Percentiles rank a stretch among this genome's conserved stretches.
Conservation (phyloP, 768 basidiomycete species). For the Russula abietina region DNA sequence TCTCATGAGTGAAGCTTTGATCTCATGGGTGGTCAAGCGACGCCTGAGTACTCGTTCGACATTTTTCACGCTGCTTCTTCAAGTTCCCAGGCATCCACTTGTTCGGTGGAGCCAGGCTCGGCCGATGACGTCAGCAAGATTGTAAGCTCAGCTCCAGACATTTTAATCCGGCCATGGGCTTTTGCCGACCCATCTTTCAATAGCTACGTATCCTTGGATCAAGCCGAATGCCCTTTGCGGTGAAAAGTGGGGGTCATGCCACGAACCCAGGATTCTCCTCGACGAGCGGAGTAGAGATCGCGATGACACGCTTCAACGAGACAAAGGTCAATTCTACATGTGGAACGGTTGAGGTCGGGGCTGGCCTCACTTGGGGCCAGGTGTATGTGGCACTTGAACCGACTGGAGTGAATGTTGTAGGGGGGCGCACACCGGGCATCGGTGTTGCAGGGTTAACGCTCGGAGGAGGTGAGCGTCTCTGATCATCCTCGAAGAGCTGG, state of each 20-base stretch:
- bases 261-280: background rate
- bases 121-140: constrained; percentile 20
- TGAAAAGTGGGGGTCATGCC: background rate
- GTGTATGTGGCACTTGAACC: background rate
- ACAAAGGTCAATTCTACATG: background rate
- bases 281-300: background rate
- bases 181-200: too few species aligned
- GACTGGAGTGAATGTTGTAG: background rate
- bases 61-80: background rate
- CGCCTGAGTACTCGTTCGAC: constrained; percentile 14
- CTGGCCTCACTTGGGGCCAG: background rate
- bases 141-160: too few species aligned
- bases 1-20: background rate
- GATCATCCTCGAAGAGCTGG: background rate
- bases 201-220: background rate
- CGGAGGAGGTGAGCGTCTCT: constrained; percentile 20
- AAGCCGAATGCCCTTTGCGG: background rate
- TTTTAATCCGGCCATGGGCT: too few species aligned
- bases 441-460: background rate
- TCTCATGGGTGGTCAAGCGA: background rate
- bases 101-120: constrained; percentile 24
- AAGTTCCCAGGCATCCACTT: constrained; percentile 4
- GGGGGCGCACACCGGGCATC: background rate
- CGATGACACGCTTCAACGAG: background rate
- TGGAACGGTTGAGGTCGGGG: background rate